phyloP scores from a whole-genome alignment of 768 basidiomycete genomes.

The Tulasnella sp. region DNA sequence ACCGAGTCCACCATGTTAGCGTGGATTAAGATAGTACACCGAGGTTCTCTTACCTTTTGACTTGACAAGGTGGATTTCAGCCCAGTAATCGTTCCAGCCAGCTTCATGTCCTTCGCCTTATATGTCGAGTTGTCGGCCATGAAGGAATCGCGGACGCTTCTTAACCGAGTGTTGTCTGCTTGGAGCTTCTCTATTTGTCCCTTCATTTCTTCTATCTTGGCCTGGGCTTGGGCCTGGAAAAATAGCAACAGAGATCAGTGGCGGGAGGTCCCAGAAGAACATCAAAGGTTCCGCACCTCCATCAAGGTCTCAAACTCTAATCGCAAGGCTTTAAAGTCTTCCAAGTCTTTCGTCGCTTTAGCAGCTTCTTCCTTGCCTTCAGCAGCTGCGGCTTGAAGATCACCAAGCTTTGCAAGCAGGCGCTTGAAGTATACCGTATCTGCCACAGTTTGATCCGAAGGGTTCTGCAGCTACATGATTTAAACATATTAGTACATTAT shows the following conservation, averaged over 20 bases:
- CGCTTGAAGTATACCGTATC: slow-evolving; percentile 49
- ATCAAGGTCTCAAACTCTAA: slow-evolving; percentile 21
- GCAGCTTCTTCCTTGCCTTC: slow-evolving; percentile 36
- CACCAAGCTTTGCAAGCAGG: slow-evolving; percentile 47
- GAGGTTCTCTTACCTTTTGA: neutral
- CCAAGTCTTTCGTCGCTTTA: slow-evolving; percentile 24
- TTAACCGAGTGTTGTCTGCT: slow-evolving; percentile 55
- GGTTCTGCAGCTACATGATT: slow-evolving; percentile 23
- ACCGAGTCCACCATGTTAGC: neutral
- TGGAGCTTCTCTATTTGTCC: slow-evolving; percentile 55
- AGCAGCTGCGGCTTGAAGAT: slow-evolving; percentile 40
- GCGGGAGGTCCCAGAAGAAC: neutral
- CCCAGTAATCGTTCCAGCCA: slow-evolving; percentile 35
- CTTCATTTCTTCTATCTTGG: slow-evolving; percentile 57
- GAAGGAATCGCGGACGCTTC: slow-evolving; percentile 63
- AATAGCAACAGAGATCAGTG: neutral
- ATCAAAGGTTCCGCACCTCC: slow-evolving; percentile 19
- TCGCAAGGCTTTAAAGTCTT: slow-evolving; percentile 24
- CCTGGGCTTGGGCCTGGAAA: slow-evolving; percentile 38
- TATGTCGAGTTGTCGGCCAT: slow-evolving; percentile 59
- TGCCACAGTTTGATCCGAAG: slow-evolving; percentile 39
- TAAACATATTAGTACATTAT: neutral
- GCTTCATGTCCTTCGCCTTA: slow-evolving; percentile 42
- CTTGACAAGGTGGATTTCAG: slow-evolving; percentile 54
- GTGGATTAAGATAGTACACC: neutral